Evolutionary conservation across 2,329 filamentous ascomycete genomes (phyloP).

Genomic region (Lasiodiplodia hormozganensis): DNA sequence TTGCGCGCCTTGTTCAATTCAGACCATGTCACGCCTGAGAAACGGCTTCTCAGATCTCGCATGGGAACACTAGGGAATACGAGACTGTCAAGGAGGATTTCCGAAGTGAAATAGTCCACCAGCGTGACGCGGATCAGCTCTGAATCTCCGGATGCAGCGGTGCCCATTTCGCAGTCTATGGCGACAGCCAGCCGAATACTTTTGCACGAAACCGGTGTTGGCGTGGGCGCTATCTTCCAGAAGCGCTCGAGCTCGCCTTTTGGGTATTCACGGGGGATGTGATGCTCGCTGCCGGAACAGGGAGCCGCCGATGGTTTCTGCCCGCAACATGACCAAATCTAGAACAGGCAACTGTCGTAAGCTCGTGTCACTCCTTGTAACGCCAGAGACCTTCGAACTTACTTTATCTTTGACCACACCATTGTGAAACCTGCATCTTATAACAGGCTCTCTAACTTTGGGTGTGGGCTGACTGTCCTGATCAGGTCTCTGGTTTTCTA

Average conservation of each 20-base stretch:
- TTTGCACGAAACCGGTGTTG: background rate
- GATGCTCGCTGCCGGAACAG: conserved; percentile 5
- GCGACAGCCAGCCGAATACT: conserved; percentile 45
- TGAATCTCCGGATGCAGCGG: conserved; percentile 50
- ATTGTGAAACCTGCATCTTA: background rate
- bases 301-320: background rate
- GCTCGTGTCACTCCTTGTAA: background rate
- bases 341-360: background rate
- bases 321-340: conserved; percentile 21
- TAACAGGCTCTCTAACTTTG: background rate
- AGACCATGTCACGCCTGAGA: conserved; percentile 55
- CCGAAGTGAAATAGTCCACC: conserved; percentile 59
- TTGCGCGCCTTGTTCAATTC: conserved; percentile 49
- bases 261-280: background rate
- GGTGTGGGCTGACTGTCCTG: background rate
- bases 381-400: too few relatives aligned
- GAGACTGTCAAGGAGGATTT: conserved; percentile 58
- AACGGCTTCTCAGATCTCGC: conserved; percentile 58
- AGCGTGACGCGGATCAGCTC: conserved; percentile 62
- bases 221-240: background rate
- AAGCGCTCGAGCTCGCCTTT: conserved; percentile 26
- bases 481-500: background rate
- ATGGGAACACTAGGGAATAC: conserved; percentile 57
- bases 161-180: conserved; percentile 65
- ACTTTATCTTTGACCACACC: background rate